These are phyloP conservation scores for bread wheat (Triticum aestivum) DNA, from an alignment of 176 grass and related monocot species.

Conservation along the genomic window DNA sequence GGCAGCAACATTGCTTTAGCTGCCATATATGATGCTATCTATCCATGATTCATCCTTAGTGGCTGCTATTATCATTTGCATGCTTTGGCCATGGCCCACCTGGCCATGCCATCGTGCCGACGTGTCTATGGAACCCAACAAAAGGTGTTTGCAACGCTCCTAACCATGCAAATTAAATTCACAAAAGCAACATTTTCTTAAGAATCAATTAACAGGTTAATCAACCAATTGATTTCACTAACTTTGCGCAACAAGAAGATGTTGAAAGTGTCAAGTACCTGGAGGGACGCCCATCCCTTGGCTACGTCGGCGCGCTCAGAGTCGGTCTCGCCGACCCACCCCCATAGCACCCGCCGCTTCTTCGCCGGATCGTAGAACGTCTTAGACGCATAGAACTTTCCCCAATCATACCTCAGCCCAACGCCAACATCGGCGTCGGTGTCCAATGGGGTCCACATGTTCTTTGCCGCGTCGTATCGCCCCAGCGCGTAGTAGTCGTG, in stretches of 20 bases:
- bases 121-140: not conserved
- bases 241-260: not conserved
- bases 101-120: not conserved
- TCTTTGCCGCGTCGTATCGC: conserved; percentile 28
- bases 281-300: conserved; percentile 91
- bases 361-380: conserved; percentile 80
- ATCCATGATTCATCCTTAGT: not conserved
- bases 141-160: no score
- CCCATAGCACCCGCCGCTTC: conserved; percentile 76
- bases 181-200: not conserved
- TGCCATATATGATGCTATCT: not conserved
- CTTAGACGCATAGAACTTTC: conserved; percentile 90
- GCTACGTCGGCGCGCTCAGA: conserved; percentile 68
- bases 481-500: conserved; percentile 92
- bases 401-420: conserved; percentile 93
- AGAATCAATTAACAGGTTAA: not conserved
- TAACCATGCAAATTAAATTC: not conserved
- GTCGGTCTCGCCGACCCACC: conserved; percentile 82
- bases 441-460: conserved; percentile 60
- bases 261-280: conserved; percentile 29
- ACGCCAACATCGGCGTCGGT: conserved; percentile 50
- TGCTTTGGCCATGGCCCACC: no score
- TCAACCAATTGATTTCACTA: not conserved
- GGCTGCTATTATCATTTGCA: not conserved
- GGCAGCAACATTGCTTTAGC: not conserved